phyloP scores from a whole-genome alignment of 306 rosid genomes.

The Inga leiocalycina region DNA sequence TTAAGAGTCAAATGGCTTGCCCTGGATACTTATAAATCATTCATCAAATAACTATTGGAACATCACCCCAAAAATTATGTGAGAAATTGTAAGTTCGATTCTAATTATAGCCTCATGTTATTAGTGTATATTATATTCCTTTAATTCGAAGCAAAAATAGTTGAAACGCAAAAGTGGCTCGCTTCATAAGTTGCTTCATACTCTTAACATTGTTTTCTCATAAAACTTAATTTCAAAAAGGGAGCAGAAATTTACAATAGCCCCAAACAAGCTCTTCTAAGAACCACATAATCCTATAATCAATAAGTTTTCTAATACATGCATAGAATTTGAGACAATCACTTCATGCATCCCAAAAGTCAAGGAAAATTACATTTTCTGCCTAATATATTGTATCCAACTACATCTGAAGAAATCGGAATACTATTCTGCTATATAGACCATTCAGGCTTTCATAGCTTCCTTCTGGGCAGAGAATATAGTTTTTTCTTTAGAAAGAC shows the following conservation, averaged over 20 bases:
- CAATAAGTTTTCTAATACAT: not conserved
- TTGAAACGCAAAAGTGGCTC: not conserved
- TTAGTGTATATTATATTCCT: too few relatives aligned
- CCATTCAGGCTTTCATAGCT: constrained; percentile 12
- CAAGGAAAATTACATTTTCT: not conserved
- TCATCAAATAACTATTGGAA: not conserved
- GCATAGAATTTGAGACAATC: not conserved
- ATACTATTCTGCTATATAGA: constrained; percentile 6
- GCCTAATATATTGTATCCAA: constrained; percentile 12
- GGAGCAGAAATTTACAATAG: not conserved
- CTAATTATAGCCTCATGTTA: too few relatives aligned
- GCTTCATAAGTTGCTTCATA: not conserved
- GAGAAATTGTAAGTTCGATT: not conserved
- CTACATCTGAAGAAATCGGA: constrained; percentile 23
- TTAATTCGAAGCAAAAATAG: too few relatives aligned
- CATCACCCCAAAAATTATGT: not conserved
- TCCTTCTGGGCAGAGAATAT: not conserved
- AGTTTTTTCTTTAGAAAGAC: not conserved
- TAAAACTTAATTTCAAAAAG: not conserved
- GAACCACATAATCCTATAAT: not conserved
- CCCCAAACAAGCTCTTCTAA: not conserved
- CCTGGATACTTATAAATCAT: not conserved
- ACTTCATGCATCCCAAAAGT: not conserved
- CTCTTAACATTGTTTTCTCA: not conserved
- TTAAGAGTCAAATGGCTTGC: not conserved